Percentiles rank a stretch among this genome's conserved stretches.
These are phyloP conservation scores for Solanum dulcamara DNA, from an alignment of 257 asterid species.

Conservation along the genomic window DNA sequence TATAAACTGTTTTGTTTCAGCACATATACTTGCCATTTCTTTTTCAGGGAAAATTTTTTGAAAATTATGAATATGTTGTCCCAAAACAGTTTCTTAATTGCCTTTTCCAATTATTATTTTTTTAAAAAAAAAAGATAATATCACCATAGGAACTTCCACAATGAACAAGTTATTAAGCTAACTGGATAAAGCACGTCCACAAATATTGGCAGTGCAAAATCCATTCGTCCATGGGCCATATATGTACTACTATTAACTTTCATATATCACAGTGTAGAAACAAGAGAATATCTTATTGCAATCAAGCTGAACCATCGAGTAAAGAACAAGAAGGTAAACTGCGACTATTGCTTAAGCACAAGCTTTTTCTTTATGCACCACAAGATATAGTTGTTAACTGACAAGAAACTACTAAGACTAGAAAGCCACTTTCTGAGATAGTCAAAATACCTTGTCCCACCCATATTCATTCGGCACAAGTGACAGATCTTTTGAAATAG, in stretches of 20 bases:
- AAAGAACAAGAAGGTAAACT: not conserved
- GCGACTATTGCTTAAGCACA: not conserved
- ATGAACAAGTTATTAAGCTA: not conserved
- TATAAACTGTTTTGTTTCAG: not conserved
- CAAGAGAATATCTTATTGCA: not conserved
- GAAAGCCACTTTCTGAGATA: not conserved
- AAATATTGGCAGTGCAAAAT: not conserved
- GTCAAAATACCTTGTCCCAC: conserved; percentile 31
- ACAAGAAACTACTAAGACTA: not conserved
- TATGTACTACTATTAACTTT: not conserved
- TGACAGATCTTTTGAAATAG: conserved; percentile 54
- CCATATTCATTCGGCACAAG: conserved; percentile 81
- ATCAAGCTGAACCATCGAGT: not conserved
- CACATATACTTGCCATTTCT: not conserved
- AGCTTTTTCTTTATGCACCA: not conserved
- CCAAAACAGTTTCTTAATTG: not conserved
- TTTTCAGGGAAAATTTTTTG: not conserved
- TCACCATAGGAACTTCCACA: not conserved
- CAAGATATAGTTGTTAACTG: not conserved
- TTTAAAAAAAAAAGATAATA: not conserved
- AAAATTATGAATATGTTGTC: not conserved
- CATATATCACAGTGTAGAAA: not conserved
- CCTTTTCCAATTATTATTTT: not conserved
- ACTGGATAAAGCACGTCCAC: not conserved
- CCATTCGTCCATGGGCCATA: not conserved